Conservation (phyloP, 73 alveolate genomes). For the Halteria grandinella region DNA sequence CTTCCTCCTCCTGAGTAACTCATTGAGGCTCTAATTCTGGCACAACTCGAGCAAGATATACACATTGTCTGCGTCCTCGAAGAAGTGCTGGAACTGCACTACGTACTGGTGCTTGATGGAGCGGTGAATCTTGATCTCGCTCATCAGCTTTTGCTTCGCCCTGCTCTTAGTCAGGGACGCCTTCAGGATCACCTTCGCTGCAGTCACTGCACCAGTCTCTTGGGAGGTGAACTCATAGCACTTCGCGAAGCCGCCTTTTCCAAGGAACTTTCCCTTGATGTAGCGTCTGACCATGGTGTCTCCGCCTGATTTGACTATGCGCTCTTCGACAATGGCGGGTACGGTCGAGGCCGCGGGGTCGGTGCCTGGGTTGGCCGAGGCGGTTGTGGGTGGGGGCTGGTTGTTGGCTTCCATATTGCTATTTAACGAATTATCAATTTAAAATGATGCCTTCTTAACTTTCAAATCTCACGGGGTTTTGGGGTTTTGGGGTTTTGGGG, state of each 20-base stretch:
- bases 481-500: too few relatives aligned
- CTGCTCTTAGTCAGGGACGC: conserved; percentile 73
- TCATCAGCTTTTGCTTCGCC: conserved; percentile 88
- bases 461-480: too few relatives aligned
- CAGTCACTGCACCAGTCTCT: conserved; percentile 76
- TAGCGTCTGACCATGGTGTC: conserved; percentile 72
- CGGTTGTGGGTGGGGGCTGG: too few relatives aligned
- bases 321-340: too few relatives aligned
- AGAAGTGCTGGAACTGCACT: conserved; percentile 95
- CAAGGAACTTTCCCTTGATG: conserved; percentile 77
- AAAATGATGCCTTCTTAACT: too few relatives aligned
- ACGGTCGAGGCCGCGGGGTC: too few relatives aligned
- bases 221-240: conserved; percentile 72
- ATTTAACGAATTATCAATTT: too few relatives aligned
- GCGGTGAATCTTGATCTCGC: conserved; percentile 96
- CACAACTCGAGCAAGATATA: conserved; percentile 90
- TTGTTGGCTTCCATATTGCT: too few relatives aligned
- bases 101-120: conserved; percentile 89
- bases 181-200: conserved; percentile 89
- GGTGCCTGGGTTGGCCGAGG: too few relatives aligned
- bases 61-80: conserved; percentile 91
- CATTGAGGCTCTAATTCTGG: conserved; percentile 91
- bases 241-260: conserved; percentile 89
- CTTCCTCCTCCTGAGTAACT: conserved; percentile 94
- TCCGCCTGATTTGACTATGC: too few relatives aligned